Percentiles rank a stretch among this genome's conserved stretches.
Conservation (phyloP, 176 grass and related monocot genomes). For the Eremochloa ophiuroides region DNA sequence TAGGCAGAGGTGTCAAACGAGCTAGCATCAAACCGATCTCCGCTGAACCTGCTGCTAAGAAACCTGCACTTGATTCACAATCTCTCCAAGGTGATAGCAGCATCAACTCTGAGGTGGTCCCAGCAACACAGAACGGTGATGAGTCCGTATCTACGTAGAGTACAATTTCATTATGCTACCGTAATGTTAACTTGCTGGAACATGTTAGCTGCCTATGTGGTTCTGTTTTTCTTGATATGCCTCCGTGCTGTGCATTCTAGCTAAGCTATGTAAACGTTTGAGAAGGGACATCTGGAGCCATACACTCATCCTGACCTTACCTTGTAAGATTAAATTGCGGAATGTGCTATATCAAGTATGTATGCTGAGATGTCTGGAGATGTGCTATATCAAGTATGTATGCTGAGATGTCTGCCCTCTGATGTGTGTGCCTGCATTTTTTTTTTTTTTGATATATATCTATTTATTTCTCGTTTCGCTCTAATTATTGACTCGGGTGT, state of each 20-base stretch:
- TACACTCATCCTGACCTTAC: background rate
- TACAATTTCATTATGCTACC: background rate
- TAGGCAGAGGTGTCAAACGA: constrained; percentile 90
- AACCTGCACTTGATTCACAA: constrained; percentile 20
- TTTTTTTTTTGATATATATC: no score
- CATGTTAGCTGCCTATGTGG: background rate
- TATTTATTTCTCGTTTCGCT: background rate
- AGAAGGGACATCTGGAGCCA: background rate
- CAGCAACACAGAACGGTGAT: background rate
- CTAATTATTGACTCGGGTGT: background rate
- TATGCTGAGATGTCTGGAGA: no score
- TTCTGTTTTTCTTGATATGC: background rate
- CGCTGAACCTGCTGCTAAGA: constrained; percentile 44
- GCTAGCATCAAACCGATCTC: constrained; percentile 52
- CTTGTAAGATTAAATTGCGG: constrained; percentile 5
- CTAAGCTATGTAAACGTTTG: background rate
- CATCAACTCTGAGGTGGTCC: constrained; percentile 17
- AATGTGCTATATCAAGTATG: no score
- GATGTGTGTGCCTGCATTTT: no score
- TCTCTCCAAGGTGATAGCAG: constrained; percentile 36
- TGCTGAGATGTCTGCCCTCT: background rate
- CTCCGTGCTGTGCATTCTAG: background rate
- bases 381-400: background rate
- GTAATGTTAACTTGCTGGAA: constrained; percentile 11
- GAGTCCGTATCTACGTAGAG: constrained; percentile 38